Base-by-base conservation (phyloP, 2,329 filamentous ascomycete genomes). In the Trichoderma atrobrunneum region DNA sequence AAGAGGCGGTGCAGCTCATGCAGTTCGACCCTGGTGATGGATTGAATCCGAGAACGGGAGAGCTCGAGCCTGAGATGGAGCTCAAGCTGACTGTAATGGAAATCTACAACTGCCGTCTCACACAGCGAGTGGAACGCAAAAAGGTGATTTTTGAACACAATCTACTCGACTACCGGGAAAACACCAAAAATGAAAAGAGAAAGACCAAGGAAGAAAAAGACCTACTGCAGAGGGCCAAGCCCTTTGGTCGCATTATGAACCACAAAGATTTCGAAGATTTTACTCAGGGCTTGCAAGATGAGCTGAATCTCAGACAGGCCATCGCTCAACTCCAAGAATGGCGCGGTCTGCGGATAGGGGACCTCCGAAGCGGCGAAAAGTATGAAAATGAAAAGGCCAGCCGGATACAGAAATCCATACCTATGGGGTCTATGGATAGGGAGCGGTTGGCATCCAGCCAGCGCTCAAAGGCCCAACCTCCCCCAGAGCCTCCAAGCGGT, bases 1-100 rank as follows among this genome's bases (percentile, higher is more conserved):
- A 99, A 83, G 97, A 98, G 82, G 95, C 95, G 0, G 96, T 99
- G 2, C 96, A 99, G 80, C 91, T 97, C 74, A 98, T 99, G 95
- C 93, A 97, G 75, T 99, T 99, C 78, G 95, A 98, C 72, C 95
- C 96, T 0, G 96, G 96, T 30, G 95, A 98, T 82, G 96, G 96
- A 72, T 87, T 97, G 76, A 97, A 97, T 78, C 91, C 92, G 1
- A 85, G 87, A 3, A 97, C 94, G 0, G 92, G 93, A 73, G 92
- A 97, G 78, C 86, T 97, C 72, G 96, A 99, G 77, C 94, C 96
- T 0, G 96, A 99, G 81, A 97, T 97, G 87, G 95, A 98, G 75
- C 88, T 99, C 60, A 99, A 99, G 86, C 90, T 98, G 84, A 97
- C 94, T 0, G 94, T 99, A 24, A 98, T 99, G 90, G 94, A 97